Conservation (phyloP, 257 asterid genomes). For the Nicotiana otophora region DNA sequence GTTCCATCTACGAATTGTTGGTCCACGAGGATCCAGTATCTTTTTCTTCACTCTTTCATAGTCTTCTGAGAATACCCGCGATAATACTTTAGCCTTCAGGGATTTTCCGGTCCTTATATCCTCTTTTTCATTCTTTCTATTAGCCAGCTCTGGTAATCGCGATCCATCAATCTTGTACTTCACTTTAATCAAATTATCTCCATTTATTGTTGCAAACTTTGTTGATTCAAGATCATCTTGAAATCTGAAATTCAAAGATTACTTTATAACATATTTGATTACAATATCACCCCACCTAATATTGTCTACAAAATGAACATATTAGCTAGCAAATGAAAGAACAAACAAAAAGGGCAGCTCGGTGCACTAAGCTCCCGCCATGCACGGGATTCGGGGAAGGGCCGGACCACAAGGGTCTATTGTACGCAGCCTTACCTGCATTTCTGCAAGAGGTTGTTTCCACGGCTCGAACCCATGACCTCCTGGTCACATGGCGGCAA, state of each 20-base stretch:
- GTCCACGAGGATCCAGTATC: constrained; percentile 92
- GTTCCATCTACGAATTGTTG: constrained; percentile 74
- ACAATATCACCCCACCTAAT: neutral
- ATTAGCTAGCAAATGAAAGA: neutral
- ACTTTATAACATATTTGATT: neutral
- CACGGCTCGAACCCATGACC: too few species aligned
- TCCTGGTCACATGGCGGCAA: too few species aligned
- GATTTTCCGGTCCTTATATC: constrained; percentile 32
- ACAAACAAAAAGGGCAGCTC: too few species aligned
- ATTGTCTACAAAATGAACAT: neutral
- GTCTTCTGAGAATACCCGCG: constrained; percentile 92
- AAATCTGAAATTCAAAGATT: constrained; percentile 45
- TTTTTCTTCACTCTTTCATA: constrained; percentile 65
- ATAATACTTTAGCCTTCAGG: constrained; percentile 64
- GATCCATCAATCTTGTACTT: constrained; percentile 53
- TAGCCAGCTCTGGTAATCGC: constrained; percentile 29
- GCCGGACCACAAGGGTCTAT: too few species aligned
- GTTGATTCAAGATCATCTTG: constrained; percentile 50
- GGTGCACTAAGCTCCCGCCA: too few species aligned
- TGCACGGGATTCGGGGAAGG: too few species aligned
- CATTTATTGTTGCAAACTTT: constrained; percentile 31
- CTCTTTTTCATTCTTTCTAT: constrained; percentile 31
- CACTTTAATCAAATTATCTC: constrained; percentile 46
- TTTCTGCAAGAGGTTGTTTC: too few species aligned
- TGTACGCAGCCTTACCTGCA: too few species aligned